These are phyloP conservation scores for Vigna radiata DNA, from an alignment of 306 rosid genomes.

Conservation along the genomic window DNA sequence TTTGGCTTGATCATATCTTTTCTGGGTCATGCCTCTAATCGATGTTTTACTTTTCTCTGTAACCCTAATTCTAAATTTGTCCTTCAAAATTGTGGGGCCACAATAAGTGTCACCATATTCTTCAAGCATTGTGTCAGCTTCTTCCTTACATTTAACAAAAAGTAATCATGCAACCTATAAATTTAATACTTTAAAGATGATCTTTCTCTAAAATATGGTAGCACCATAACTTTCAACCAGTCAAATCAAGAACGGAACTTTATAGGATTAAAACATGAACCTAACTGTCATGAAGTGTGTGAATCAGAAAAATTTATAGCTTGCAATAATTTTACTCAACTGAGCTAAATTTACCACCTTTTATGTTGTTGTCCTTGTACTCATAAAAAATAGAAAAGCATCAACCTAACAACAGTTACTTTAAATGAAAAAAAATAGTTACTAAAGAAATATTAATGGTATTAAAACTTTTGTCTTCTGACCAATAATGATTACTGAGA, in stretches of 20 bases:
- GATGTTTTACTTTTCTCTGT: conserved; percentile 26
- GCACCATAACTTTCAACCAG: not conserved
- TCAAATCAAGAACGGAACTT: not conserved
- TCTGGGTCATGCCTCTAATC: conserved; percentile 34
- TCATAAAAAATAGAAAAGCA: no score
- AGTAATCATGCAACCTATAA: not conserved
- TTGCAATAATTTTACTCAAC: no score
- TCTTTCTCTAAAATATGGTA: no score
- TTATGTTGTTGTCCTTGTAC: no score
- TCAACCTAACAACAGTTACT: not conserved
- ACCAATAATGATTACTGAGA: no score
- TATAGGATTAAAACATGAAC: not conserved
- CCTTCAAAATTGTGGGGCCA: not conserved
- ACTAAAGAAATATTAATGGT: not conserved
- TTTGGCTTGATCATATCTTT: conserved; percentile 30
- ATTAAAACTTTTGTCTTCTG: not conserved
- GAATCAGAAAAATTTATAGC: not conserved
- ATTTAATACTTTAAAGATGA: not conserved
- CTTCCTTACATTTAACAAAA: not conserved
- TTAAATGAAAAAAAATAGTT: not conserved
- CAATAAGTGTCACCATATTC: conserved; percentile 14
- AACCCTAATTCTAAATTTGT: not conserved
- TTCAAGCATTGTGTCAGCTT: not conserved
- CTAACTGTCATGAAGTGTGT: not conserved
- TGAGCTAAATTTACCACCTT: no score